Conservation (phyloP, 805 yeast genomes). For the Blastobotrys peoriensis region DNA sequence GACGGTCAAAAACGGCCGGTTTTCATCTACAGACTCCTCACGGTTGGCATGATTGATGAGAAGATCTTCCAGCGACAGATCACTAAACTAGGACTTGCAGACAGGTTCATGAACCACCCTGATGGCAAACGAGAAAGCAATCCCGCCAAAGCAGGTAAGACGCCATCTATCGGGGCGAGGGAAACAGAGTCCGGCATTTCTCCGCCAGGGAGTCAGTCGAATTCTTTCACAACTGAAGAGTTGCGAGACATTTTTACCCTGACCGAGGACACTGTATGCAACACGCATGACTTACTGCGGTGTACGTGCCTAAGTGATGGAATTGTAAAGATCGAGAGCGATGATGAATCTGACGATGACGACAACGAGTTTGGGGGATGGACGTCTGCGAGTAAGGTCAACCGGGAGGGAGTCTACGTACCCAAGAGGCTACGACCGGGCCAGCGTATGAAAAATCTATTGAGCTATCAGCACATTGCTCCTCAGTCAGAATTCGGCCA, state of each 20-base stretch:
- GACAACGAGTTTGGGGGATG: constrained; percentile 33
- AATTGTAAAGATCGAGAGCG: constrained; percentile 28
- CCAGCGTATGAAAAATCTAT: constrained; percentile 52
- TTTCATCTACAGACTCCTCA: constrained; percentile 71
- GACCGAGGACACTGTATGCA: constrained; percentile 22
- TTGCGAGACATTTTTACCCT: constrained; percentile 70
- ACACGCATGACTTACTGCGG: constrained; percentile 33
- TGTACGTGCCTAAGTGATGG: constrained; percentile 44
- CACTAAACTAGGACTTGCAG: constrained; percentile 73
- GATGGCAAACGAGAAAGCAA: constrained; percentile 1
- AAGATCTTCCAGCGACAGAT: constrained; percentile 89
- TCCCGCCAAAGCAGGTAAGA: constrained; percentile 26
- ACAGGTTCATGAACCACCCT: constrained; percentile 50
- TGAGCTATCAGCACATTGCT: constrained; percentile 58
- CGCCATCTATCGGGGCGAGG: not conserved
- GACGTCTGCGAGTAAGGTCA: constrained; percentile 52
- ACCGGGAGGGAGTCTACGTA: constrained; percentile 20
- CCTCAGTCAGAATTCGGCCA: constrained; percentile 30
- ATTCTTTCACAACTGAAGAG: constrained; percentile 62
- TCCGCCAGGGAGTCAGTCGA: constrained; percentile 29
- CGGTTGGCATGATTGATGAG: constrained; percentile 90
- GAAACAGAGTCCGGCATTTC: constrained; percentile 13
- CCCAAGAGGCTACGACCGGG: constrained; percentile 31
- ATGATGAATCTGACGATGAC: constrained; percentile 22
- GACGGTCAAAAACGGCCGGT: constrained; percentile 85